Evolutionary conservation across 2,329 filamentous ascomycete species (phyloP), one percentile per base, ranked within the genome.

Genomic region (Tricladium varicosporioides): DNA sequence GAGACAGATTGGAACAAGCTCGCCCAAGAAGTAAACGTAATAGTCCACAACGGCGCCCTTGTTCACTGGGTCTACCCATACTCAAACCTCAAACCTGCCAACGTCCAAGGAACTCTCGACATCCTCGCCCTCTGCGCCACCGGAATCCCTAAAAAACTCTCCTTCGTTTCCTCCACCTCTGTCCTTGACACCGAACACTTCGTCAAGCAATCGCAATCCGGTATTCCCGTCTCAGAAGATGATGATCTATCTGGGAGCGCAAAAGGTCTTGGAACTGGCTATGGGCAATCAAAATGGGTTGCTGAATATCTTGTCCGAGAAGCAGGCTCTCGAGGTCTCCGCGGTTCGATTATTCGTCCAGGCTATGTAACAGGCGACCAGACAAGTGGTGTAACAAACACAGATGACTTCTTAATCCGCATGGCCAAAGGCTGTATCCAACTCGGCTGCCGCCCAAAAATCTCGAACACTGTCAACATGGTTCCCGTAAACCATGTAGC

Each of bases 201-300:
- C 70, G 80, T 94, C 54, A 76, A 87, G 48, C 80, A 92, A 42
- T 94, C 91, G 0, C 78, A 87, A 56, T 76, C 88, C 9, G 84
- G 83, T 7, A 78, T 77, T 16, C 83, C 84, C 11, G 81, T 96
- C 14, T 77, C 80, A 16, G 93, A 97, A 71, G 79, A 79, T 0
- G 92, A 97, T 69, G 86, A 93, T 63, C 79, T 97, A 60, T 77
- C 83, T 63, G 91, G 92, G 53, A 92, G 89, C 67, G 80, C 85
- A 42, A 85, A 78, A 52, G 90, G 90, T 32, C 83, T 97, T 1
- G 85, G 85, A 42, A 96, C 90, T 1, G 92, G 93, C 5, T 97
- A 97, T 67, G 92, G 93, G 2, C 92, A 97, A 72, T 85, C 84
- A 63, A 97, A 97, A 75, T 97, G 92, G 92, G 89, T 78, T 40